Evolutionary conservation across 2,329 filamentous ascomycete genomes (phyloP).

Genomic region (Trichoderma cornu-damae): DNA sequence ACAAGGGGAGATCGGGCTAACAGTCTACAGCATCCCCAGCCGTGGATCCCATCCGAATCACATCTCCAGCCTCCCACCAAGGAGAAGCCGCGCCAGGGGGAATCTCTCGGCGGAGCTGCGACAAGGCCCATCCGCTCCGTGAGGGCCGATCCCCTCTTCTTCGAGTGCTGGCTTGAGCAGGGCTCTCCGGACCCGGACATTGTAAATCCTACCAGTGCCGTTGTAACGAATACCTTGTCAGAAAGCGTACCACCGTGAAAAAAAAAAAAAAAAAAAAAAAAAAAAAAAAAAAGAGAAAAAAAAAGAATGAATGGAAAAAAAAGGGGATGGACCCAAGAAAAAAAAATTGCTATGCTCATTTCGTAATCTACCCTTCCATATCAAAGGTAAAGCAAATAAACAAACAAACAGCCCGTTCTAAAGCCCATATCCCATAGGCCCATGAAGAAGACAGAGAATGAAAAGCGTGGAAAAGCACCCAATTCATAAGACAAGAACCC

Average conservation of each 20-base stretch:
- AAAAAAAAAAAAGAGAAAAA: neutral
- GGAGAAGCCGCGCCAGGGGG: constrained; percentile 27
- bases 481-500: neutral
- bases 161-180: constrained; percentile 61
- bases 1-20: neutral
- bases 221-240: neutral
- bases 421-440: neutral
- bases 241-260: neutral
- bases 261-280: neutral
- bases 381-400: neutral
- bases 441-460: neutral
- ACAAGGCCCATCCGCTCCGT: constrained; percentile 51
- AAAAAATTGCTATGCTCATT: neutral
- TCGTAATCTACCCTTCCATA: neutral
- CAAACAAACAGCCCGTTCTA: neutral
- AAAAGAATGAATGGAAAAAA: neutral
- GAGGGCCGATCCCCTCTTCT: constrained; percentile 54
- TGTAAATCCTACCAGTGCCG: neutral
- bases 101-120: constrained; percentile 34
- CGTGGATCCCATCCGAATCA: constrained; percentile 55
- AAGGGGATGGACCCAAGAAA: too few relatives aligned
- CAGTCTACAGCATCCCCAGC: constrained; percentile 48
- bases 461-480: neutral
- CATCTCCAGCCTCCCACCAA: constrained; percentile 38
- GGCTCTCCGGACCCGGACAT: neutral